A percentile compares a stretch with the other conserved stretches of the same genome.
Conservation (phyloP, 116 monocot genomes). For the Cymodocea nodosa region DNA sequence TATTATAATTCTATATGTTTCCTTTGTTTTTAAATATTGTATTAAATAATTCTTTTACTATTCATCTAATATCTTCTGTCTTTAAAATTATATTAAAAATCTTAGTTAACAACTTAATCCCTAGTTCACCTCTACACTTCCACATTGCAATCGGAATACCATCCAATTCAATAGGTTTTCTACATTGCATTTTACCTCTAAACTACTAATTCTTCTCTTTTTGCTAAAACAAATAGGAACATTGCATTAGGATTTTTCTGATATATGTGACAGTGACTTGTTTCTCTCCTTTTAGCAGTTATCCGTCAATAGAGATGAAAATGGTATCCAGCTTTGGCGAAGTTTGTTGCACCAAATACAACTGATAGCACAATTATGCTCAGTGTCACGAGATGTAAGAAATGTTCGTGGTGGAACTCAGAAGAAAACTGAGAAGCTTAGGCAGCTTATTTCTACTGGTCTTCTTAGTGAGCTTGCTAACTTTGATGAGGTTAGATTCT, state of each 20-base stretch:
- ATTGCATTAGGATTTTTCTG: not conserved
- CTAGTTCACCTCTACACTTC: too few relatives aligned
- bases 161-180: too few relatives aligned
- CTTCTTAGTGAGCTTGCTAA: conserved; percentile 89
- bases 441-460: conserved; percentile 69
- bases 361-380: conserved; percentile 75
- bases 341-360: conserved; percentile 84
- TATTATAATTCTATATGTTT: too few relatives aligned
- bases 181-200: too few relatives aligned
- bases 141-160: too few relatives aligned
- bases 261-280: not conserved
- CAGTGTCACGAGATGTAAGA: conserved; percentile 89
- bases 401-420: conserved; percentile 83
- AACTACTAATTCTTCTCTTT: not conserved
- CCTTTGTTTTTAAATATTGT: too few relatives aligned
- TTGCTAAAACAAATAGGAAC: not conserved
- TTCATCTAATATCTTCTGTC: too few relatives aligned
- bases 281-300: conserved; percentile 20
- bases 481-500: conserved; percentile 75
- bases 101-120: too few relatives aligned
- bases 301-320: conserved; percentile 55
- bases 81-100: too few relatives aligned
- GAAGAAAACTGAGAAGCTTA: conserved; percentile 92
- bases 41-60: too few relatives aligned
- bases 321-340: conserved; percentile 75